Percentiles rank a stretch among this genome's conserved stretches.
These are phyloP conservation scores for Xylaria sp. DNA, from an alignment of 2,329 filamentous ascomycete species.

Conservation along the genomic window DNA sequence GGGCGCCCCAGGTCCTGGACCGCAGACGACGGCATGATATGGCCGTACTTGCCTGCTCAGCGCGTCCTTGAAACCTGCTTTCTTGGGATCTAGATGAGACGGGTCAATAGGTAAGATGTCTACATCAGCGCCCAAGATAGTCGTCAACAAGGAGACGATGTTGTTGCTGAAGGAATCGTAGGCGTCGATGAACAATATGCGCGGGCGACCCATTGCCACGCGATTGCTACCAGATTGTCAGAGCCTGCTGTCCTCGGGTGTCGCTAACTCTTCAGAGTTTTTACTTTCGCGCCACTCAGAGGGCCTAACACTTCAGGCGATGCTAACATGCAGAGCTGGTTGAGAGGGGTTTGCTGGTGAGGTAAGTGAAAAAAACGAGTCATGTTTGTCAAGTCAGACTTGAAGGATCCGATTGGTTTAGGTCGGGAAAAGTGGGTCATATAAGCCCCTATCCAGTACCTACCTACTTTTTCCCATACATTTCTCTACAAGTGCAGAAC, in stretches of 20 bases:
- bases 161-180: conserved; percentile 98
- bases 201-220: conserved; percentile 49
- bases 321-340: background rate
- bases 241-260: background rate
- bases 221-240: background rate
- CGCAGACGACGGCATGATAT: conserved; percentile 88
- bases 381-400: conserved; percentile 8
- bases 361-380: conserved; percentile 9
- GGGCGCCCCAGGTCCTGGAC: conserved; percentile 89
- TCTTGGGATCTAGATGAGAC: conserved; percentile 58
- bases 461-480: background rate
- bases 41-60: conserved; percentile 62
- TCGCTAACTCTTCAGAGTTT: background rate
- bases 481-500: background rate
- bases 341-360: background rate
- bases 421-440: conserved; percentile 26
- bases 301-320: background rate
- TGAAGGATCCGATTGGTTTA: conserved; percentile 29
- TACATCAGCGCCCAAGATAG: conserved; percentile 73
- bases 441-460: background rate
- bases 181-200: conserved; percentile 90
- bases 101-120: conserved; percentile 77
- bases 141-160: conserved; percentile 83
- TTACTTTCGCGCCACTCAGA: conserved; percentile 1
- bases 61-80: conserved; percentile 54